Base-by-base conservation (phyloP, 768 basidiomycete species). In the Myochromella boudieri region DNA sequence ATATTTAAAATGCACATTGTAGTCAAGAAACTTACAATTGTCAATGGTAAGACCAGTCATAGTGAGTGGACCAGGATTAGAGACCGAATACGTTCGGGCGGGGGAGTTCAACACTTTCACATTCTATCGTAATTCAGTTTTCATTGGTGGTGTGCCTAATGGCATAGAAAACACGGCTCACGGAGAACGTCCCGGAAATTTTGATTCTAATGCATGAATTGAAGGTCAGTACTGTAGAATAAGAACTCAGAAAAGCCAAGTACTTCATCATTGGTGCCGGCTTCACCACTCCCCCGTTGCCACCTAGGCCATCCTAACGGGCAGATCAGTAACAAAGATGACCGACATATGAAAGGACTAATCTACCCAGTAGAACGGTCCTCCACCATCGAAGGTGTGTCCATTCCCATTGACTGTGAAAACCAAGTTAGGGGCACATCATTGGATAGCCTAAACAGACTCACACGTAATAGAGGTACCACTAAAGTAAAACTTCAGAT, bases 31-130 rank as follows among this genome's bases (percentile, higher is more conserved):
- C 76, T 52, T 38, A 84, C 83, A 80, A 50, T 85, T 68, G 49
- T 85, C 81, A 45, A 86, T 71, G 14, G 58, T 72, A 20, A 79
- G 59, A 29, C 65, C 60, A 1, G 72, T 69, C 58, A 87, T 76
- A 12, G 61, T 54, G 21, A 74, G 56, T 4, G 69, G 55, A 6
- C 58, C 71, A 8, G 68, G 65, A 51, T 74, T 73, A 25, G 66
- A 69, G 14, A 69, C 66, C 12, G 69, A 70, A 57, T 67, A 71
- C 1, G 60, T 65, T 21, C 68, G 64, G 6, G 60, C 63, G 0
- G 72, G 72, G 5, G 71, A 72, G 52, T 74, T 74, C 32, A 73
- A 51, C 2, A 74, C 70, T 37, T 60, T 65, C 22, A 74, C 63
- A 36, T 71, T 66, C 72, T 64, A 39, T 53, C 63, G 2, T 31